Base-by-base conservation (phyloP, 2,329 filamentous ascomycete species). In the Epichloe brachyelytri region DNA sequence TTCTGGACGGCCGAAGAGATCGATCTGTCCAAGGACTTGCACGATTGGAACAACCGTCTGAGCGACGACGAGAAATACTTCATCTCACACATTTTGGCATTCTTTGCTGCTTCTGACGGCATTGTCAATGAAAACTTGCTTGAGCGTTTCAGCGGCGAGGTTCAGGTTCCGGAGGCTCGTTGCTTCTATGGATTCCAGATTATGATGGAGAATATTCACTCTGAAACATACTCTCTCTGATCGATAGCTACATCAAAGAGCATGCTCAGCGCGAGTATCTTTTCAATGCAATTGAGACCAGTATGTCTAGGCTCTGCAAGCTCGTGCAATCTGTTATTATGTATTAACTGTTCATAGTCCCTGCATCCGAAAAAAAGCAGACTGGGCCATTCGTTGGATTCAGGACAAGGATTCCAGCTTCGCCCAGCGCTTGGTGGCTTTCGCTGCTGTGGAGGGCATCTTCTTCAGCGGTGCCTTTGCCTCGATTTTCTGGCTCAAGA, bases 141-240 rank as follows among this genome's bases (percentile, higher is more conserved):
- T 54, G 90, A 97, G 80, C 88, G 93, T 57, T 98, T 98, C 82
- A 95, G 88, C 64, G 84, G 81, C 58, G 93, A 98, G 73, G 91
- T 98, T 33, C 93, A 98, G 74, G 83, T 97, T 53, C 91, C 93
- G 11, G 93, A 98, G 74, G 93, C 93, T 57, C 89, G 93, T 64
- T 98, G 93, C 83, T 98, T 98, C 80, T 98, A 98, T 71, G 93
- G 93, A 58, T 98, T 98, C 81, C 93, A 98, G 77, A 97, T 97
- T 76, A 98, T 98, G 93, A 97, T 98, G 88, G 93, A 98, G 79
- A 98, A 98, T 76, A 95, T 98, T 64, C 93, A 98, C 80, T 96
- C 93, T 15, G 93, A 98, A 77, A 98, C 93, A 50, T 98, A 98
- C 80, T 97, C 91, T 19, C 84, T 98, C 37, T 98, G 67, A 98